phyloP scores from a whole-genome alignment of 768 basidiomycete species.

The Pisolithus marmoratus region DNA sequence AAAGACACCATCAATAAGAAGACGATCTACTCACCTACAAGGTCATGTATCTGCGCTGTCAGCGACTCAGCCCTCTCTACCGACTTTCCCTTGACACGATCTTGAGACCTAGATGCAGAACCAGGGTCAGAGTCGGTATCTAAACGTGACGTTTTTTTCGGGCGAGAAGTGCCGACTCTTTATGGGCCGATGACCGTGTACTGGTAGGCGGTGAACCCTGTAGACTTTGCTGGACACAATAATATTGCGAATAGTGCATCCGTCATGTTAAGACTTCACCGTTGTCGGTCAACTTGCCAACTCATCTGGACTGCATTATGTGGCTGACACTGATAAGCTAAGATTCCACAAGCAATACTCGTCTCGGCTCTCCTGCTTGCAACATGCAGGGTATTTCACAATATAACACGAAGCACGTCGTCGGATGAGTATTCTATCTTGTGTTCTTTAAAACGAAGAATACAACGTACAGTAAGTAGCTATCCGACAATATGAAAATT shows the following conservation, averaged over 20 bases:
- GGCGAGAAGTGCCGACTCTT: slow-evolving; percentile 48
- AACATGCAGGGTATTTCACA: too few relatives aligned
- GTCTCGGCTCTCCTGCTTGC: too few relatives aligned
- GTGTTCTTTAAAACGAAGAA: too few relatives aligned
- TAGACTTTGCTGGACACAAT: slow-evolving; percentile 45
- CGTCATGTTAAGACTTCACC: slow-evolving; percentile 32
- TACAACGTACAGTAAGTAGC: too few relatives aligned
- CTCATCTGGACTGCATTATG: not conserved
- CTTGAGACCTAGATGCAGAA: slow-evolving; percentile 53
- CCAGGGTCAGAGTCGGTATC: slow-evolving; percentile 62
- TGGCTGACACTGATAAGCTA: not conserved
- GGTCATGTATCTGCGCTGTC: slow-evolving; percentile 42
- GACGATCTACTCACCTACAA: slow-evolving; percentile 26
- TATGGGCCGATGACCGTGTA: slow-evolving; percentile 40
- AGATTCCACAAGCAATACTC: not conserved
- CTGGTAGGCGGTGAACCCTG: slow-evolving; percentile 41
- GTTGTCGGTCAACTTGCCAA: not conserved
- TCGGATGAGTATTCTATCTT: too few relatives aligned
- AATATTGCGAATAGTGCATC: slow-evolving; percentile 35
- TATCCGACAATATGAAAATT: too few relatives aligned
- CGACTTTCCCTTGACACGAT: slow-evolving; percentile 17
- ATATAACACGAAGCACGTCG: too few relatives aligned
- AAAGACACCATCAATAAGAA: too few relatives aligned
- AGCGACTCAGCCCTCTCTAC: slow-evolving; percentile 33
- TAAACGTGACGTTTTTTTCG: slow-evolving; percentile 64